These are phyloP conservation scores for Pilaira anomala DNA, from an alignment of 192 early-diverging fungal genomes.

Conservation along the genomic window DNA sequence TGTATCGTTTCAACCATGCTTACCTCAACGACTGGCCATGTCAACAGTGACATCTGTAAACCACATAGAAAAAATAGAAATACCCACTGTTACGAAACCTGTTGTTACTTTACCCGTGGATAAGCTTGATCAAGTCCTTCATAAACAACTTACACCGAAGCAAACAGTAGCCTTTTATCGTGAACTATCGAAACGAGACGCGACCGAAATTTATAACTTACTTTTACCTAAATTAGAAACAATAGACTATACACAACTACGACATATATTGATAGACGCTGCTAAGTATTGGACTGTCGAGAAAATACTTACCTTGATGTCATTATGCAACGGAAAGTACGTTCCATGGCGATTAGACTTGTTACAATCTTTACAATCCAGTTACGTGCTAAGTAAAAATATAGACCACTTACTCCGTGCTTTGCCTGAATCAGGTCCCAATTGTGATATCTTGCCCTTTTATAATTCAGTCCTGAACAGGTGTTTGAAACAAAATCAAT, in stretches of 20 bases:
- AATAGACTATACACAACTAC: not conserved
- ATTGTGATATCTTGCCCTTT: not conserved
- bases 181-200: no score
- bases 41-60: not conserved
- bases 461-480: slow-evolving; percentile 7
- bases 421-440: not conserved
- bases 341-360: slow-evolving; percentile 1
- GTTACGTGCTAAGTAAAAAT: not conserved
- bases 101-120: no score
- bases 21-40: not conserved
- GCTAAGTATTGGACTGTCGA: not conserved
- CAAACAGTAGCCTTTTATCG: no score
- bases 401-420: not conserved
- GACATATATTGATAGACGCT: slow-evolving; percentile 9
- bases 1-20: not conserved
- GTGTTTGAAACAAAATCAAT: slow-evolving; percentile 9
- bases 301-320: not conserved
- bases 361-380: not conserved
- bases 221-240: not conserved
- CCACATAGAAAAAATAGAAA: not conserved
- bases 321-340: not conserved
- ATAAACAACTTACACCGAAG: not conserved
- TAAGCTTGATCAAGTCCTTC: no score
- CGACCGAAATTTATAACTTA: not conserved
- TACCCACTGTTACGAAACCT: no score